Base-by-base conservation (phyloP, 2,329 filamentous ascomycete genomes). In the Chaetomiaceae sp. region DNA sequence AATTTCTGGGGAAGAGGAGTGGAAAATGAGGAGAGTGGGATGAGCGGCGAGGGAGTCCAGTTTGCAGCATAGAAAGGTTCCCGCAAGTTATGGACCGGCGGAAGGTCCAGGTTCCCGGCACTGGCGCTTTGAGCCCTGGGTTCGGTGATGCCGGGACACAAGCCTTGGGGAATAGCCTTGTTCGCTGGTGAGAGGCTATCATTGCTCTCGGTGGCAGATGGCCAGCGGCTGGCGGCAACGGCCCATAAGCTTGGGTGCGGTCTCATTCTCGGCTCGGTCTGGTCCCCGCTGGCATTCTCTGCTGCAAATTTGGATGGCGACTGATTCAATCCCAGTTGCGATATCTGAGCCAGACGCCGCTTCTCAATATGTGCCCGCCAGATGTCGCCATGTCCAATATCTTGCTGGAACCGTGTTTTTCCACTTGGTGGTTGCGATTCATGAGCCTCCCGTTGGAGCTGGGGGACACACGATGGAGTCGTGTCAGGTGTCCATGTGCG, bases 1-100 rank as follows among this genome's bases (percentile, higher is more conserved):
- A 46, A 18, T 30, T 21, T 29, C 1, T 14, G 23, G 3, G 25
- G 36, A 54, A n/a, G 14, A 2, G 23, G 34, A 1, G 13, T 11
- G 7, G 46, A 54, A 50, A 36, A 46, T 9, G 51, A 33, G 4
- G 51, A 40, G 46, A 50, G 6, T 3, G 46, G n/a, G 23, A 13
- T 46, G 36, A 41, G 16, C 13, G 34, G 21, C 4, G 20, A 16
- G 7, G n/a, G 13, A 10, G 46, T 54, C 51, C 21, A 36, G 5
- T 18, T 38, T 9, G 21, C 29, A 54, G 46, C 29, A 21, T 5
- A 2, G 6, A 6, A 30, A 14, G 16, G 8, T 49, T 46, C 29
- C 3, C 5, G 23, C 29, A 36, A 11, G 13, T 46, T 36, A 18
- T 18, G 14, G 23, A 8, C n/a, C 1, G 2, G 41, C 32, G 16